phyloP scores from a whole-genome alignment of 345 rosid genomes.

The Brassica juncea region DNA sequence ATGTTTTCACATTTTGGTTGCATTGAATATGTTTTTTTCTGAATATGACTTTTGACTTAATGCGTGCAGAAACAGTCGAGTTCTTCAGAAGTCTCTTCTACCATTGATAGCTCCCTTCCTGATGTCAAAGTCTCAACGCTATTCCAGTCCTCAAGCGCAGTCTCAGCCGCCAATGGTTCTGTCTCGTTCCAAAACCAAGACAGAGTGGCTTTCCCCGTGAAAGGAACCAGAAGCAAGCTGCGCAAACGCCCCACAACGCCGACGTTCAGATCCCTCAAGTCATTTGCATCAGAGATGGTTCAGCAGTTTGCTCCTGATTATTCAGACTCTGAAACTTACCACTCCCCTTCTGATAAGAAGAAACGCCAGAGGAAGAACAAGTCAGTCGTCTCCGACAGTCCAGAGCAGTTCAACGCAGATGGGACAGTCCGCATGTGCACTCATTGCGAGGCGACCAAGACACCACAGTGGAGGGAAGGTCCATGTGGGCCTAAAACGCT shows the following conservation, averaged over 20 bases:
- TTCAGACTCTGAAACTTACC: slow-evolving; percentile 44
- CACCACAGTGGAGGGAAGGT: slow-evolving; percentile 6
- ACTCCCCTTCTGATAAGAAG: slow-evolving; percentile 39
- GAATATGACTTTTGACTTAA: slow-evolving; percentile 25
- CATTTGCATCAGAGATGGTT: slow-evolving; percentile 37
- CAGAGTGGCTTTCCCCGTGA: slow-evolving; percentile 43
- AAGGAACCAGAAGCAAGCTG: slow-evolving; percentile 74
- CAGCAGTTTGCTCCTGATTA: slow-evolving; percentile 30
- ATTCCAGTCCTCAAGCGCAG: slow-evolving; percentile 65
- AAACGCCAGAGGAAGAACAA: slow-evolving; percentile 45
- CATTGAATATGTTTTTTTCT: slow-evolving; percentile 13
- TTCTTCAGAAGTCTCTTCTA: slow-evolving; percentile 44
- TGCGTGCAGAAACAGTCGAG: slow-evolving; percentile 43
- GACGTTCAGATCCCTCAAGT: slow-evolving; percentile 31
- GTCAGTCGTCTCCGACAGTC: background rate
- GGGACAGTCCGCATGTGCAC: background rate
- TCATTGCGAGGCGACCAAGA: background rate
- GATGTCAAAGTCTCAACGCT: slow-evolving; percentile 47
- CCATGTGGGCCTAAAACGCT: background rate
- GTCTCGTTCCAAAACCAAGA: slow-evolving; percentile 49
- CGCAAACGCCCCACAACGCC: slow-evolving; percentile 46
- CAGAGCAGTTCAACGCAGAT: slow-evolving; percentile 13
- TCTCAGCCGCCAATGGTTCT: slow-evolving; percentile 62
- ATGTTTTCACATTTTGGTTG: background rate
- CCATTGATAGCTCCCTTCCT: slow-evolving; percentile 37